A percentile compares a stretch with the other conserved stretches of the same genome.
Conservation (phyloP, 2,329 filamentous ascomycete species). For the Claviceps sp. region DNA sequence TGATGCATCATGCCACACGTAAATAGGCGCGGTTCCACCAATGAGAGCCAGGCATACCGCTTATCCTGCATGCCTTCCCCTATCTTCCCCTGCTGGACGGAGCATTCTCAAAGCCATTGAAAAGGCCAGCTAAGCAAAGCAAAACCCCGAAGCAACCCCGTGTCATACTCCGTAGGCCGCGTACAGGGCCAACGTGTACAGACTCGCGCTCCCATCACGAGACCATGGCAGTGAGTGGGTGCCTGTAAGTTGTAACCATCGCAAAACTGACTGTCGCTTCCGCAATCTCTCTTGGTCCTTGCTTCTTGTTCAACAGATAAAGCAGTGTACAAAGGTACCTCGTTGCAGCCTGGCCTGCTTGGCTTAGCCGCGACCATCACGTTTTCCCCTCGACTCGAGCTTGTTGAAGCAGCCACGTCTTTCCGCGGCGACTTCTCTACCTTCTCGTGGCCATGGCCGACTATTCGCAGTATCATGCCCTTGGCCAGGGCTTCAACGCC, state of each 20-base stretch:
- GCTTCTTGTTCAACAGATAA: not conserved
- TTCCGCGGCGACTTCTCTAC: not conserved
- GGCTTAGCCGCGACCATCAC: conserved; percentile 1
- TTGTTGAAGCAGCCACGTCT: conserved; percentile 1
- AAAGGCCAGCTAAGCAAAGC: conserved; percentile 8
- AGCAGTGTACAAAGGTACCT: not conserved
- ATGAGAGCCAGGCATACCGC: not conserved
- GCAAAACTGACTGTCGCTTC: not conserved
- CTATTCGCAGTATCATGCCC: conserved; percentile 40
- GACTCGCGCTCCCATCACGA: not conserved
- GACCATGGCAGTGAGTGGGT: not conserved
- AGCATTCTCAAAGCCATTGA: not conserved
- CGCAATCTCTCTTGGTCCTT: not conserved
- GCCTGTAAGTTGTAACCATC: not conserved
- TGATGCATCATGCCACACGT: too few species aligned
- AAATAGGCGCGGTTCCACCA: not conserved
- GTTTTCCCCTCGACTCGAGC: conserved; percentile 2
- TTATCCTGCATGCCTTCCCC: not conserved
- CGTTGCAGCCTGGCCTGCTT: not conserved
- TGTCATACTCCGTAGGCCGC: not conserved
- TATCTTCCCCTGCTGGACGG: not conserved
- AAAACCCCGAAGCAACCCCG: too few species aligned
- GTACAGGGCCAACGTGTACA: not conserved
- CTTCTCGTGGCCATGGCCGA: conserved; percentile 36
- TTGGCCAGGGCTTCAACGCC: conserved; percentile 40